Conservation (phyloP, 192 early-diverging fungal species). For the Endogone sp. region DNA sequence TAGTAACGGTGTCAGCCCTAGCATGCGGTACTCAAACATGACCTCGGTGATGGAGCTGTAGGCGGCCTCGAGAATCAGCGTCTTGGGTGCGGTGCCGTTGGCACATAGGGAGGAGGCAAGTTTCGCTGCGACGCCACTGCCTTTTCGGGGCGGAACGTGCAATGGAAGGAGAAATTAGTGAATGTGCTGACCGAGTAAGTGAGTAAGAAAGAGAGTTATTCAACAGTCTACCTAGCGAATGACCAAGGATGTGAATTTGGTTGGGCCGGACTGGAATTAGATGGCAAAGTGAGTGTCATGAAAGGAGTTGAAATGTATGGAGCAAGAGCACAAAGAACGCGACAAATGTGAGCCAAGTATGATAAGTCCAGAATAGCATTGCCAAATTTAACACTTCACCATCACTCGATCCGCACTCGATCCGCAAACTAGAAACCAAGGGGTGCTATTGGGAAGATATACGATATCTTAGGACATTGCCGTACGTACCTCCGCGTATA, state of each 20-base stretch:
- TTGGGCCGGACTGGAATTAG: background rate
- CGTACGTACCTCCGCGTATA: background rate
- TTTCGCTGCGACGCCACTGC: background rate
- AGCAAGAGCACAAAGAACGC: too few species aligned
- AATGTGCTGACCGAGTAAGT: slow-evolving; percentile 22
- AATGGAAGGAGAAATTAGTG: background rate
- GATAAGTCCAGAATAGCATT: too few species aligned
- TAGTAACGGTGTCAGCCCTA: slow-evolving; percentile 20
- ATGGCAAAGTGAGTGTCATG: too few species aligned
- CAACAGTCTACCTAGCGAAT: slow-evolving; percentile 26
- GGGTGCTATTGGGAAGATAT: too few species aligned
- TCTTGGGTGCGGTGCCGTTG: slow-evolving; percentile 15
- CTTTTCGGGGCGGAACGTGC: background rate
- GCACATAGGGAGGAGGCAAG: background rate
- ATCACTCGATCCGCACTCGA: too few species aligned
- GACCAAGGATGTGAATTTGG: slow-evolving; percentile 24
- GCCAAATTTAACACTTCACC: too few species aligned
- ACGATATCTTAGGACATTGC: too few species aligned
- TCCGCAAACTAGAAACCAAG: too few species aligned
- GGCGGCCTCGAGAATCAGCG: slow-evolving; percentile 28
- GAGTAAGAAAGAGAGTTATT: slow-evolving; percentile 23
- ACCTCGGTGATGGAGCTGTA: slow-evolving; percentile 30
- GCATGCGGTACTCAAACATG: slow-evolving; percentile 29
- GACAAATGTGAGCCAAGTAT: too few species aligned
- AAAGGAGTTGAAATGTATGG: too few species aligned